Evolutionary conservation across 1,284 basidiomycete genomes (phyloP).

Genomic region (Rhizopogon parksii): DNA sequence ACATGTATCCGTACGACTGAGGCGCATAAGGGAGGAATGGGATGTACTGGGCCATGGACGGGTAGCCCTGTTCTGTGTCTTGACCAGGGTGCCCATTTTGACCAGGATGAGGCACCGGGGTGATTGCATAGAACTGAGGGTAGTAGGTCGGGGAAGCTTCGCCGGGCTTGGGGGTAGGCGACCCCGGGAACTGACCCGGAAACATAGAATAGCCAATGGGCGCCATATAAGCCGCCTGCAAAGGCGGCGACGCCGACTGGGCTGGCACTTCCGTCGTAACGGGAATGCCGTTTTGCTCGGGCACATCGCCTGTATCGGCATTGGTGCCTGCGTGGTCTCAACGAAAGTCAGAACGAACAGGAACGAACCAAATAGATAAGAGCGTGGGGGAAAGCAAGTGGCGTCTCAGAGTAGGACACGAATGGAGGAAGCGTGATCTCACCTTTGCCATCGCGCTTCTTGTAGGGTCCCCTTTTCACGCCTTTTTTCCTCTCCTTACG

Average conservation of each 20-base stretch:
- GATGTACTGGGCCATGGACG: constrained; percentile 41
- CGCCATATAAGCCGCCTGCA: constrained; percentile 38
- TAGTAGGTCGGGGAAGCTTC: constrained; percentile 43
- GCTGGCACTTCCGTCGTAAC: constrained; percentile 38
- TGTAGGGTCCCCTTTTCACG: constrained; percentile 85
- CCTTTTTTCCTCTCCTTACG: constrained; percentile 83
- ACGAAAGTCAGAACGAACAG: constrained; percentile 30
- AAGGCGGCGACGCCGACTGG: constrained; percentile 37
- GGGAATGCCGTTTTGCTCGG: constrained; percentile 36
- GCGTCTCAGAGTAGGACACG: constrained; percentile 15
- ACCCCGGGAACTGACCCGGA: constrained; percentile 44
- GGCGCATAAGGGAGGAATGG: constrained; percentile 43
- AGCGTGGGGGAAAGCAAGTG: constrained; percentile 9
- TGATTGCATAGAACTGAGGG: constrained; percentile 39
- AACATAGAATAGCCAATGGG: constrained; percentile 38
- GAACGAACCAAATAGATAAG: constrained; percentile 15
- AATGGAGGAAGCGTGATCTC: constrained; percentile 30
- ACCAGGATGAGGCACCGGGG: constrained; percentile 36
- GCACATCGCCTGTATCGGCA: constrained; percentile 44
- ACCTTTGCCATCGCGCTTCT: constrained; percentile 86
- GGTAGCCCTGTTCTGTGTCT: constrained; percentile 41
- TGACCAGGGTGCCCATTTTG: constrained; percentile 35
- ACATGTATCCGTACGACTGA: constrained; percentile 42
- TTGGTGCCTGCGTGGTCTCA: constrained; percentile 50
- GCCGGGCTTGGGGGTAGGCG: constrained; percentile 43